Percentiles rank a stretch among this genome's conserved stretches.
Evolutionary conservation across 371 early-diverging fungal species (phyloP).

Genomic region (Parasitella parasitica): DNA sequence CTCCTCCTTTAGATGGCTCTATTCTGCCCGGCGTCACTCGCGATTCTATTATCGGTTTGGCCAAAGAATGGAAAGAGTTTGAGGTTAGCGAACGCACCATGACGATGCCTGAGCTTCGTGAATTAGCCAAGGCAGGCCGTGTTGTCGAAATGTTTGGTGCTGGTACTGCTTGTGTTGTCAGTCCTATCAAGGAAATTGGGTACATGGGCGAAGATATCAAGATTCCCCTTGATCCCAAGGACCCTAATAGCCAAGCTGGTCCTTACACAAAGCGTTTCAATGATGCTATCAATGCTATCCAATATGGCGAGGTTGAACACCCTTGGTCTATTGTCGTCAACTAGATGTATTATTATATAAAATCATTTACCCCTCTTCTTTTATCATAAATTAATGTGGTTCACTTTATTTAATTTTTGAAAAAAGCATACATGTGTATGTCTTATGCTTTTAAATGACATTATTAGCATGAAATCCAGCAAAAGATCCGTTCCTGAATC

Average conservation of each 20-base stretch:
- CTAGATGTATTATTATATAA: conserved; percentile 11
- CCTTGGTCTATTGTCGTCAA: conserved; percentile 73
- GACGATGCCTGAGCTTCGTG: conserved; percentile 80
- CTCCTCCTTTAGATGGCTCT: conserved; percentile 93
- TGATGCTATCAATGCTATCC: conserved; percentile 89
- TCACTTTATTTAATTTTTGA: not conserved
- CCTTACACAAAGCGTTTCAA: conserved; percentile 85
- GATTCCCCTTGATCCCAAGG: conserved; percentile 87
- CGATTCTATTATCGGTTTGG: conserved; percentile 85
- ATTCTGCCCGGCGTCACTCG: conserved; percentile 98
- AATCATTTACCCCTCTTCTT: not conserved
- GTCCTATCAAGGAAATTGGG: conserved; percentile 85
- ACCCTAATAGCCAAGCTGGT: conserved; percentile 85
- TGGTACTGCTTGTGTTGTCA: conserved; percentile 96
- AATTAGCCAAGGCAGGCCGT: conserved; percentile 75
- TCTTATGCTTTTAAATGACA: no score
- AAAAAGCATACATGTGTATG: not conserved
- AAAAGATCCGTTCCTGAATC: no score
- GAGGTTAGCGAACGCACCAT: conserved; percentile 86
- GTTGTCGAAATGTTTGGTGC: conserved; percentile 85
- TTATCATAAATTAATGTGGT: not conserved
- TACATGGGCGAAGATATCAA: conserved; percentile 69
- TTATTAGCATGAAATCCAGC: no score
- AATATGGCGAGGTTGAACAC: conserved; percentile 85
- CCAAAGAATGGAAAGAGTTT: conserved; percentile 86